These are phyloP conservation scores for Talaromyces sp. DNA, from an alignment of 2,329 filamentous ascomycete species.

Conservation along the genomic window DNA sequence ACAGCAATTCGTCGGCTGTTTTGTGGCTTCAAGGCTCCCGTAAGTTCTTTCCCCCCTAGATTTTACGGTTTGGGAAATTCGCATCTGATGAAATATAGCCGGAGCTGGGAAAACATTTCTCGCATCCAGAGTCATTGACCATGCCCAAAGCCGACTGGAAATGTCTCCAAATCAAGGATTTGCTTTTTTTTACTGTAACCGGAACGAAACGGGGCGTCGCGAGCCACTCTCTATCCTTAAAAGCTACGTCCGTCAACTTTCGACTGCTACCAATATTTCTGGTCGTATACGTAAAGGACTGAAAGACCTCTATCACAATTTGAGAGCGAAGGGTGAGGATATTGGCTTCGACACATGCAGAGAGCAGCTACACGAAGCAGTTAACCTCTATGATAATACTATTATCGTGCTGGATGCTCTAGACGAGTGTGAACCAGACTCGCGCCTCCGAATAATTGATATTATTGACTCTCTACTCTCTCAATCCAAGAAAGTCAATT, in stretches of 20 bases:
- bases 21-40: slow-evolving; percentile 20
- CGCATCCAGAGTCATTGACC: slow-evolving; percentile 10
- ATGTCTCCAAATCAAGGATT: background rate
- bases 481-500: background rate
- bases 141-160: background rate
- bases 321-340: background rate
- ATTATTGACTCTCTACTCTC: slow-evolving; percentile 1
- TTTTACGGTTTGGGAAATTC: too few relatives aligned
- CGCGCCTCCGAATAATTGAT: slow-evolving; percentile 1
- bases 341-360: slow-evolving; percentile 6
- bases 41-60: slow-evolving; percentile 9
- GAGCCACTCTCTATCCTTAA: slow-evolving; percentile 5
- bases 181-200: slow-evolving; percentile 14
- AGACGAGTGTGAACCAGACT: slow-evolving; percentile 10
- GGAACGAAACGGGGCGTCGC: slow-evolving; percentile 9
- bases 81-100: slow-evolving; percentile 1
- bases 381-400: background rate
- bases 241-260: slow-evolving; percentile 12
- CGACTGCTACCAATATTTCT: slow-evolving; percentile 3
- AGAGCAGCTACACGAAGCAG: slow-evolving; percentile 2
- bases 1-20: slow-evolving; percentile 14
- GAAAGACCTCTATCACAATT: background rate
- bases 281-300: background rate
- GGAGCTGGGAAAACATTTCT: slow-evolving; percentile 14
- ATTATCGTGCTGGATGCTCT: slow-evolving; percentile 12